Percentiles rank a stretch among this genome's conserved stretches.
Conservation (phyloP, 805 yeast genomes). For the Lipomyces mesembrius region DNA sequence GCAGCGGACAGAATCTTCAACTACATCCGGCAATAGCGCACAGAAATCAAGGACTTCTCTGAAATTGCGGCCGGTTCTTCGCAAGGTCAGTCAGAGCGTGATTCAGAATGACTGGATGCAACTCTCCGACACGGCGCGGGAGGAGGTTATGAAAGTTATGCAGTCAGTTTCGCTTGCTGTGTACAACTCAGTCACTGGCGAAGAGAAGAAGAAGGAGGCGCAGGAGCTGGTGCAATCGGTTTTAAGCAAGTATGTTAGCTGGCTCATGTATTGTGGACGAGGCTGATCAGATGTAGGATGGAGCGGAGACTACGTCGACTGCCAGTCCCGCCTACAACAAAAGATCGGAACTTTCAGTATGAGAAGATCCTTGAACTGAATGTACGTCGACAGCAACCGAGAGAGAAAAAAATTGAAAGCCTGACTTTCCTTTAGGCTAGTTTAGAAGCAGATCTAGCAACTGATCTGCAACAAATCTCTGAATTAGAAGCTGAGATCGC, state of each 20-base stretch:
- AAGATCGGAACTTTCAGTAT: constrained; percentile 29
- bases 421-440: constrained; percentile 12
- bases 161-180: constrained; percentile 24
- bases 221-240: constrained; percentile 21
- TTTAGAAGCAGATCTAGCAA: constrained; percentile 19
- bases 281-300: constrained; percentile 15
- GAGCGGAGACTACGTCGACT: constrained; percentile 19
- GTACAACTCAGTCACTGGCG: constrained; percentile 9
- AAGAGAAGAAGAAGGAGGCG: constrained; percentile 22
- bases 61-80: constrained; percentile 16
- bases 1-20: not conserved
- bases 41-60: not conserved
- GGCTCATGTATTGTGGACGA: not conserved
- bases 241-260: constrained; percentile 2
- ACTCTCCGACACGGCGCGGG: constrained; percentile 22
- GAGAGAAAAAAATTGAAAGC: not conserved
- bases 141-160: constrained; percentile 21
- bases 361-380: constrained; percentile 26
- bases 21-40: not conserved
- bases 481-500: constrained; percentile 26
- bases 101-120: constrained; percentile 20
- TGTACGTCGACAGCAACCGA: constrained; percentile 13
- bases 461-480: constrained; percentile 21
- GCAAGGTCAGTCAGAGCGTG: constrained; percentile 13
- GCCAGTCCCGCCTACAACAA: constrained; percentile 29